Evolutionary conservation across 768 basidiomycete species (phyloP).

Genomic region (Terana coerulea): DNA sequence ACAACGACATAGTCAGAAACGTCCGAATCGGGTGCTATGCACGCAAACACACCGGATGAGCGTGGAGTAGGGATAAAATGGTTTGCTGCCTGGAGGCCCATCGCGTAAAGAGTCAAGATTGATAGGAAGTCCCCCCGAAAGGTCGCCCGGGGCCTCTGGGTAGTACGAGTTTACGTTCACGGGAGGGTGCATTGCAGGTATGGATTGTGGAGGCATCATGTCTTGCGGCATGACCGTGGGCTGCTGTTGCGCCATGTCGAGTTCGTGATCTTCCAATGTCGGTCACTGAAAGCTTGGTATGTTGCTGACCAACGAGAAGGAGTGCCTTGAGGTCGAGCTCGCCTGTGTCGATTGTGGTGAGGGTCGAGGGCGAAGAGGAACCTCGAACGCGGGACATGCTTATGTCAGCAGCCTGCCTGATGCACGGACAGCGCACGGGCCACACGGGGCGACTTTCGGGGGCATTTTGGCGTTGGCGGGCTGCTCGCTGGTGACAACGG

Average conservation of each 20-base stretch:
- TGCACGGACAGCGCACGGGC: slow-evolving; percentile 24
- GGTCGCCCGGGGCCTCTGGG: slow-evolving; percentile 67
- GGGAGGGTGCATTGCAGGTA: slow-evolving; percentile 27
- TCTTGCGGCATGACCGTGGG: slow-evolving; percentile 55
- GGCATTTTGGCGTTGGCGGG: background rate
- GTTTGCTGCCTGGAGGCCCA: slow-evolving; percentile 85
- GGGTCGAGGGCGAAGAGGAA: slow-evolving; percentile 10
- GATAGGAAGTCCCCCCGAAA: slow-evolving; percentile 80
- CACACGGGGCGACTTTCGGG: slow-evolving; percentile 9
- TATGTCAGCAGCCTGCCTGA: slow-evolving; percentile 26
- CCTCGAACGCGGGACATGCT: slow-evolving; percentile 13
- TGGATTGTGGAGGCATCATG: slow-evolving; percentile 46
- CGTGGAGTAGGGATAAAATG: slow-evolving; percentile 89
- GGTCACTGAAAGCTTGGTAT: too few species aligned
- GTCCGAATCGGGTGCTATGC: background rate
- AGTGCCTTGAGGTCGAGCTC: slow-evolving; percentile 19
- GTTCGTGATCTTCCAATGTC: too few species aligned
- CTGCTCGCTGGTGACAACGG: slow-evolving; percentile 25
- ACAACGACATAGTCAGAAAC: slow-evolving; percentile 8
- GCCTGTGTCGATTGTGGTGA: slow-evolving; percentile 23
- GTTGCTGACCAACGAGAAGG: too few species aligned
- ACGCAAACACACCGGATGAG: slow-evolving; percentile 70
- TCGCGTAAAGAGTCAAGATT: slow-evolving; percentile 85
- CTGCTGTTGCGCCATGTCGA: slow-evolving; percentile 37
- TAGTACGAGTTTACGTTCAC: slow-evolving; percentile 53